Percentiles rank a stretch among this genome's conserved stretches.
These are phyloP conservation scores for Rugonectria rugulosa DNA, from an alignment of 2,329 filamentous ascomycete genomes.

Conservation along the genomic window DNA sequence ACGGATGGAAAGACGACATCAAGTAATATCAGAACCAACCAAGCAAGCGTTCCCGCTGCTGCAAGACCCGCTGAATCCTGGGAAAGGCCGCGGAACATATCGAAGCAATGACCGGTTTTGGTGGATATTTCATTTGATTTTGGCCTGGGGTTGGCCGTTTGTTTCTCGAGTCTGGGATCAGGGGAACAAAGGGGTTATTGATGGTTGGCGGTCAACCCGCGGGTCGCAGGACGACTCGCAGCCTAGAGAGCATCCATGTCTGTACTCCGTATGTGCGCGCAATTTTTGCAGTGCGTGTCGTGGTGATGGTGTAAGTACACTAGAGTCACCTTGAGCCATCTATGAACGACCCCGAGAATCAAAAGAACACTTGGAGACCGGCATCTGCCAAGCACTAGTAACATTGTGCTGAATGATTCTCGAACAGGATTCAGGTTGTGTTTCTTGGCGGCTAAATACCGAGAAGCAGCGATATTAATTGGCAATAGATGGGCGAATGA, in stretches of 20 bases:
- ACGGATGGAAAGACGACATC: constrained; percentile 4
- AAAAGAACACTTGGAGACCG: not conserved
- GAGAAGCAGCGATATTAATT: too few relatives aligned
- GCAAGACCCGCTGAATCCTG: not conserved
- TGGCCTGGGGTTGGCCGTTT: constrained; percentile 1
- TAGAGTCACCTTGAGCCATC: not conserved
- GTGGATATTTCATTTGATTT: constrained; percentile 12
- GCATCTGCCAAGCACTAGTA: not conserved
- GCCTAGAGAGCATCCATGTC: too few relatives aligned
- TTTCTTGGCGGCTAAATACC: constrained; percentile 6
- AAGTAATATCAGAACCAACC: constrained; percentile 20
- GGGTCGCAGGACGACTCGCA: too few relatives aligned
- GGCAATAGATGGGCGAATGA: not conserved
- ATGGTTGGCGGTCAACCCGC: too few relatives aligned
- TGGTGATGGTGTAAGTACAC: too few relatives aligned
- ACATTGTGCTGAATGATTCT: not conserved
- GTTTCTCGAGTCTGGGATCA: constrained; percentile 2
- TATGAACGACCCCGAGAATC: too few relatives aligned
- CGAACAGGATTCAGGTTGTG: not conserved
- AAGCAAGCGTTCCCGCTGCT: not conserved
- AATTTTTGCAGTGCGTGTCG: too few relatives aligned
- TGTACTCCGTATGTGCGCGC: too few relatives aligned
- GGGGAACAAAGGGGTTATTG: not conserved
- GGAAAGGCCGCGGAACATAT: constrained; percentile 1
- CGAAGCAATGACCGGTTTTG: not conserved